These are phyloP conservation scores for Cordia subcordata DNA, from an alignment of 257 asterid species.

Conservation along the genomic window DNA sequence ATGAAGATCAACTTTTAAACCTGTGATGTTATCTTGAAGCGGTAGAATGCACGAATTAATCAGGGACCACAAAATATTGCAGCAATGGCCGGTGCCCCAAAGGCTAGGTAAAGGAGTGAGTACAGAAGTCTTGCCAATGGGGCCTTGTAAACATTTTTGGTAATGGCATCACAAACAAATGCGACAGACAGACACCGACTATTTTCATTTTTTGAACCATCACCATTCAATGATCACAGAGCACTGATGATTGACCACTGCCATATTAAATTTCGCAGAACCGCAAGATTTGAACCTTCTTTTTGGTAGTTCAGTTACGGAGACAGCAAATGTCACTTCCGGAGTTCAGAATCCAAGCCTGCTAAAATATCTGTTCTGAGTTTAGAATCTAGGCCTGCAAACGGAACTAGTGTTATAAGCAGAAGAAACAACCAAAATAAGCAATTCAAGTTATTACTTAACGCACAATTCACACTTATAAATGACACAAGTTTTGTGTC, in stretches of 20 bases:
- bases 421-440: no score
- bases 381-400: no score
- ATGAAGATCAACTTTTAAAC: neutral
- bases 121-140: neutral
- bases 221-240: neutral
- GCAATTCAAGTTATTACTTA: no score
- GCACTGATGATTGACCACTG: neutral
- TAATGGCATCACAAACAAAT: neutral
- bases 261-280: no score
- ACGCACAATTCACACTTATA: no score
- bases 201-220: neutral
- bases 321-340: no score
- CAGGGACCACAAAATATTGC: neutral
- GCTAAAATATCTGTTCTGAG: no score
- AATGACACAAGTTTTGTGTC: no score
- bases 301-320: no score
- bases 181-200: neutral
- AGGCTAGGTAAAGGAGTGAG: neutral
- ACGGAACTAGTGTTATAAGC: no score
- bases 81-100: neutral
- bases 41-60: neutral
- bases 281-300: no score
- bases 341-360: no score
- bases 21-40: neutral
- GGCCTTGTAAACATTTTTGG: conserved; percentile 1